phyloP scores from a whole-genome alignment of 345 rosid genomes.

The Trapa incisa region DNA sequence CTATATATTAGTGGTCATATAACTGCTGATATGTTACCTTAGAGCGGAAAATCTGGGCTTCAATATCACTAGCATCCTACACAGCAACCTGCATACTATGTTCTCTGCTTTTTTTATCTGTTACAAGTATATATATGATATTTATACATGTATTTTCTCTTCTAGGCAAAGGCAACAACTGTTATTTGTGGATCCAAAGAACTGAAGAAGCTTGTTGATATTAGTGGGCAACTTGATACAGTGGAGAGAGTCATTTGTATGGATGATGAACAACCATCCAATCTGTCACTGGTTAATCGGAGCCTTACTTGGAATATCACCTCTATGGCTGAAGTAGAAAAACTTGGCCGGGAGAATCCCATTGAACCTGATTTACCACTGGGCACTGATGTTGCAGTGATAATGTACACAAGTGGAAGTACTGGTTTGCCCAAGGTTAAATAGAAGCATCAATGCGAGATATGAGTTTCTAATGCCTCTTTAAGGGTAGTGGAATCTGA shows the following conservation, averaged over 20 bases:
- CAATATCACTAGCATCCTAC: neutral
- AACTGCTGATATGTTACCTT: neutral
- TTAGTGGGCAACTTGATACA: conserved; percentile 83
- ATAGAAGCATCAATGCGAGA: neutral
- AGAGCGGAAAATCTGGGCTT: neutral
- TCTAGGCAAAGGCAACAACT: conserved; percentile 87
- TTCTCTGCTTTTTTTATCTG: neutral
- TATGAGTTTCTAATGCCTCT: neutral
- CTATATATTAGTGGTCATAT: neutral
- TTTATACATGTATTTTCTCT: conserved; percentile 10
- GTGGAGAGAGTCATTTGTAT: conserved; percentile 73
- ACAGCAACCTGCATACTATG: neutral
- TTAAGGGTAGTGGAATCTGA: neutral
- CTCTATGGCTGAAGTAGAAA: conserved; percentile 56
- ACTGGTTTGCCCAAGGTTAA: conserved; percentile 91
- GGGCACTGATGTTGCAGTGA: conserved; percentile 76
- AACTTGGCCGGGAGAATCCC: conserved; percentile 61
- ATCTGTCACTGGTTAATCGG: conserved; percentile 26
- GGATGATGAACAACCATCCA: conserved; percentile 66
- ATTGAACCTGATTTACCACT: conserved; percentile 59
- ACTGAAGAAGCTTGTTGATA: conserved; percentile 66
- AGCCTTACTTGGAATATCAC: conserved; percentile 45
- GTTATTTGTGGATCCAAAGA: conserved; percentile 89
- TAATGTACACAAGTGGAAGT: conserved; percentile 99
- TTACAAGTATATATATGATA: neutral